Evolutionary conservation across 2,329 filamentous ascomycete genomes (phyloP), one percentile per base, ranked within the genome.

Genomic region (Penicillium digitatum): DNA sequence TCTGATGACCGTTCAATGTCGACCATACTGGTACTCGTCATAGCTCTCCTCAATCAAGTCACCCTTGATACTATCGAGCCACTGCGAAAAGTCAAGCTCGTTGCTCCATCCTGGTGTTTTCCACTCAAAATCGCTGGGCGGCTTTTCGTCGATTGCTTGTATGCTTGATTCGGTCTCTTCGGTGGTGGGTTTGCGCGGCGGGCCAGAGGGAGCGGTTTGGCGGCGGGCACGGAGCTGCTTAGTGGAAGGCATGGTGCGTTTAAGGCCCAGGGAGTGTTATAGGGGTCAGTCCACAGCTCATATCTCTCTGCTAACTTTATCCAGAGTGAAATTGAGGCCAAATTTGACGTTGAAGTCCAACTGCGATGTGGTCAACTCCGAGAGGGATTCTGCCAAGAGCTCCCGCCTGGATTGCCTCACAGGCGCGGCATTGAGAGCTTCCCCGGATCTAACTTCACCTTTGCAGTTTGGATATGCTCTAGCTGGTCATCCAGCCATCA

Each of bases 31-130:
- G 72, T 96, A 96, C 69, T 93, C 86, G 62, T 89, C 86, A 70
- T 95, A 90, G 70, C 89, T 94, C 50, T 90, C 86, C 65, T 92
- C 84, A 29, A 95, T 77, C 67, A 97, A 75, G 62, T 85, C 83
- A 44, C 84, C 81, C 63, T 88, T 85, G 49, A 87, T 70, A 22
- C 74, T 74, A 59, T 79, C 75, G 67, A 86, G 85, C 77, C 83
- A 84, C 57, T 78, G 72, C 26, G 78, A 79, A 50, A 86, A 82
- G 9, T 85, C 82, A 27, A 86, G 69, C 61, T 84, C 72, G 76
- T 85, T 76, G 79, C 56, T 57, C 57, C 62, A 65, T 12, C 46
- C 52, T 2, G 57, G 61, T 12, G 58, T 44, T 32, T 26, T 51
- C 50, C 48, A 58, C 37, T 58, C 49, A 6, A 48, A 44, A 4